Base-by-base conservation (phyloP, 306 rosid genomes). In the Rubus idaeus region DNA sequence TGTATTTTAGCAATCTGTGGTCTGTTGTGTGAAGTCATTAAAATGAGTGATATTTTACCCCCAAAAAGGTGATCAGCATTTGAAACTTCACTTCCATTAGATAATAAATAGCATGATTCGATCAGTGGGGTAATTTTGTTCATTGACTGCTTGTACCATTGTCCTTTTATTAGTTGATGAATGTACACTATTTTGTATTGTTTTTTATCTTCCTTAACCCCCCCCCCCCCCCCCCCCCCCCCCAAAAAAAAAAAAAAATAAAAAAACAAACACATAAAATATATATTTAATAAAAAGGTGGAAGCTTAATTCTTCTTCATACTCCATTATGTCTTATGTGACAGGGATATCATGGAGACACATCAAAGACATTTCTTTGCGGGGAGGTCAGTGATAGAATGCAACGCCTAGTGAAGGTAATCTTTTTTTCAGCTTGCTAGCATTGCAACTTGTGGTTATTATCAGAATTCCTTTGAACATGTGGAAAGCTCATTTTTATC, bases 281-380 rank as follows among this genome's bases (percentile, higher is more conserved):
- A n/a, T n/a, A n/a, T n/a, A n/a, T n/a, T n/a, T n/a, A n/a, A n/a
- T n/a, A n/a, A 9, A 21, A 21, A 57, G 16, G 64, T 57, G 64
- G 64, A 14, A 61, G 67, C 67, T 61, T 5, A 26, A 7, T 73
- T 10, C 26, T 73, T 41, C 42, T 16, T 8, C 37, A 58, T 17
- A 58, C 51, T 37, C 69, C 23, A 37, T 60, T 65, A 8, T 46
- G 12, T 62, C 26, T 40, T 10, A 8, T 68, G 63, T 82, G 56
- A 71, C 74, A 95, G 98, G 99, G 99, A 68, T 95, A 95, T 84
- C 99, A 95, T 84, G 99, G 99, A 81, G 99, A 95, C 87, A 95
- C 99, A 55, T 95, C 99, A 58, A 92, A 84, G 88, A 95, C 95
- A 41, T 95, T 80, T 92, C 79, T 70, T 52, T 90, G 97, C 52